These are phyloP conservation scores for Thinopyrum elongatum DNA, from an alignment of 176 grass and related monocot genomes.

Conservation along the genomic window DNA sequence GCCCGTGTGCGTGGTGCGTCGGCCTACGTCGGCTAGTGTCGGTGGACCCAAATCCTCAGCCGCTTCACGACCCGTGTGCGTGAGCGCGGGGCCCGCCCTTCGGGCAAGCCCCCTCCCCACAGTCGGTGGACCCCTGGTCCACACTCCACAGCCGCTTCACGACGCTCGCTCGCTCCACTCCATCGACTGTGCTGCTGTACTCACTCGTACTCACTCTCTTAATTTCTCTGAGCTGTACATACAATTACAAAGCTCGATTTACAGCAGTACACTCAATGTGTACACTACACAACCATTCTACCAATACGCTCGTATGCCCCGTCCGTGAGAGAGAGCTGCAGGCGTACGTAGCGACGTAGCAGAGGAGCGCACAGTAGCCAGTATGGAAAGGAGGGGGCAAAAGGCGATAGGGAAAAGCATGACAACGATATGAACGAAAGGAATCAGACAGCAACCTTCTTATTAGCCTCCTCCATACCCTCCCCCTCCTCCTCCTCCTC, in stretches of 20 bases:
- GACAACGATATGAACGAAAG: slow-evolving; percentile 71
- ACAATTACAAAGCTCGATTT: neutral
- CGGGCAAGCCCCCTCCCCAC: neutral
- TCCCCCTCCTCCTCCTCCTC: slow-evolving; percentile 9
- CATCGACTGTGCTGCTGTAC: slow-evolving; percentile 16
- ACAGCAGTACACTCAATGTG: neutral
- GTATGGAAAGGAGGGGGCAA: slow-evolving; percentile 36
- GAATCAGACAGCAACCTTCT: slow-evolving; percentile 70
- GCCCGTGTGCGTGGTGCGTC: slow-evolving; percentile 4
- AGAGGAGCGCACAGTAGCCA: slow-evolving; percentile 14
- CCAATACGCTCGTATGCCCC: too few species aligned
- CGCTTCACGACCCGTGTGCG: neutral
- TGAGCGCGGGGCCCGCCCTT: neutral
- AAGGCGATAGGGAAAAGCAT: slow-evolving; percentile 50
- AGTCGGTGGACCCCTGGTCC: slow-evolving; percentile 45
- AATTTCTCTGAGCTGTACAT: slow-evolving; percentile 26
- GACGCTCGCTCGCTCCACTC: slow-evolving; percentile 26
- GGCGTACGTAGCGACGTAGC: neutral
- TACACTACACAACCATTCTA: too few species aligned
- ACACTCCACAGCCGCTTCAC: slow-evolving; percentile 26
- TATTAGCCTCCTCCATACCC: slow-evolving; percentile 45
- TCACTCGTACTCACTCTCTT: neutral
- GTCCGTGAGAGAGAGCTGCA: too few species aligned
- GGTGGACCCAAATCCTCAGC: slow-evolving; percentile 7
- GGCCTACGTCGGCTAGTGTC: slow-evolving; percentile 1